Evolutionary conservation across 129 eudicot species (phyloP).

Genomic region (Helichrysum umbraculigerum): DNA sequence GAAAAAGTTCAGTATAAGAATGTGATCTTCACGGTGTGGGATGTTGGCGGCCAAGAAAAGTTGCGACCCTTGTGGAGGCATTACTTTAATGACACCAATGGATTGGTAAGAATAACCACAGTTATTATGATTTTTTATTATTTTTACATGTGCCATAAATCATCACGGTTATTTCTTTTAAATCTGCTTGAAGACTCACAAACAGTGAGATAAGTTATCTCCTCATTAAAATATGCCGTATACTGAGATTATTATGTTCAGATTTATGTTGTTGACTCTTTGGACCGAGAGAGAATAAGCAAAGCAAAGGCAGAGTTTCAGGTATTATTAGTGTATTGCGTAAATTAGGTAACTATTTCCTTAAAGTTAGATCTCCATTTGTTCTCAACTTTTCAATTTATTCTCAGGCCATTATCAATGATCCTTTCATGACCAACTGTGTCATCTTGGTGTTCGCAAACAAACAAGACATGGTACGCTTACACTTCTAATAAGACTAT

Average conservation of each 20-base stretch:
- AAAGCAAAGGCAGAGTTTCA: conserved; percentile 94
- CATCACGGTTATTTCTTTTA: background rate
- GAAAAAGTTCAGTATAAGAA: conserved; percentile 99
- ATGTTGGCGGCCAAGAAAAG: conserved; percentile 98
- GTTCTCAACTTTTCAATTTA: conserved; percentile 14
- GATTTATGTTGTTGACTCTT: conserved; percentile 99
- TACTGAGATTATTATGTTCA: conserved; percentile 36
- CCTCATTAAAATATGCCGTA: background rate
- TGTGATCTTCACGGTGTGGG: conserved; percentile 97
- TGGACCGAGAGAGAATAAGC: conserved; percentile 96
- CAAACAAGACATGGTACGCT: conserved; percentile 96
- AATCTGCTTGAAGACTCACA: conserved; percentile 6
- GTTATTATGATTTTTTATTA: background rate
- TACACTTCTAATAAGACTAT: conserved; percentile 21
- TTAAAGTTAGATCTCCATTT: background rate
- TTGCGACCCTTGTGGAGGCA: conserved; percentile 98
- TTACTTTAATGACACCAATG: conserved; percentile 95
- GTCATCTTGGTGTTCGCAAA: conserved; percentile 97
- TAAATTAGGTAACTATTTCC: background rate
- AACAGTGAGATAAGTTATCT: conserved; percentile 2
- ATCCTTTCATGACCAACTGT: conserved; percentile 96
- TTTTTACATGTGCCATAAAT: conserved; percentile 6
- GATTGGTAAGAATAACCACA: conserved; percentile 56
- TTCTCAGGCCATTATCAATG: conserved; percentile 81
- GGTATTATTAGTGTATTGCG: conserved; percentile 43